phyloP scores from a whole-genome alignment of 2,329 filamentous ascomycete genomes.

The Diaporthe eres region DNA sequence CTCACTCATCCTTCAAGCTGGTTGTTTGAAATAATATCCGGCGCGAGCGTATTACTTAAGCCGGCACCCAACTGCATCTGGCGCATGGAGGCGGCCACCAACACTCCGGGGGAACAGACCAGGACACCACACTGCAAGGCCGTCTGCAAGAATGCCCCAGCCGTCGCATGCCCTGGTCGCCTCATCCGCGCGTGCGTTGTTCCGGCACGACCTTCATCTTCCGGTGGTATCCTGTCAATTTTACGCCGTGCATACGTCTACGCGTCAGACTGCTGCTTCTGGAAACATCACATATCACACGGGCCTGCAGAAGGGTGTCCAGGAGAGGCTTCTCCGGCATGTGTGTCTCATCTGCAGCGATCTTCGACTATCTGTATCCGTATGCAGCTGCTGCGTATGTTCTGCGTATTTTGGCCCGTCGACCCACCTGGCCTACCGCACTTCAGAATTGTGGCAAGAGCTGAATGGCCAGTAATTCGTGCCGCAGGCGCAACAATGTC shows the following conservation, averaged over 20 bases:
- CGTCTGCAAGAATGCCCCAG: not conserved
- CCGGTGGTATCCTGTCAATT: not conserved
- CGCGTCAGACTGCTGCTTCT: conserved; percentile 5
- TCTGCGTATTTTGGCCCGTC: conserved; percentile 1
- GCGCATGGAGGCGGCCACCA: not conserved
- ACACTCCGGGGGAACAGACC: not conserved
- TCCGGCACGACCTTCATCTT: not conserved
- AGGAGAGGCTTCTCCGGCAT: conserved; percentile 6
- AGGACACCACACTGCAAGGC: not conserved
- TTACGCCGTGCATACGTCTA: not conserved
- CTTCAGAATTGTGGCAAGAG: conserved; percentile 31
- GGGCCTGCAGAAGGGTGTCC: conserved; percentile 26
- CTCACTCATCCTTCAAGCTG: conserved; percentile 3
- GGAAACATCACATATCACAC: not conserved
- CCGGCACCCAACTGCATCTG: not conserved
- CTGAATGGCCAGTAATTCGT: conserved; percentile 25
- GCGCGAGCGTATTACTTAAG: conserved; percentile 9
- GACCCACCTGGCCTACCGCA: conserved; percentile 5
- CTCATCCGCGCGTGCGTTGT: not conserved
- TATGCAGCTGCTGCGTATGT: conserved; percentile 32
- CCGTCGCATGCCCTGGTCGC: conserved; percentile 6
- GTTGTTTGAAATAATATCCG: not conserved
- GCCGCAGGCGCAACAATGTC: not conserved
- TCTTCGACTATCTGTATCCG: conserved; percentile 21
- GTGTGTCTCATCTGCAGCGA: conserved; percentile 3